phyloP scores from a whole-genome alignment of 164 flowering plant species.

The Vitis rupestris region DNA sequence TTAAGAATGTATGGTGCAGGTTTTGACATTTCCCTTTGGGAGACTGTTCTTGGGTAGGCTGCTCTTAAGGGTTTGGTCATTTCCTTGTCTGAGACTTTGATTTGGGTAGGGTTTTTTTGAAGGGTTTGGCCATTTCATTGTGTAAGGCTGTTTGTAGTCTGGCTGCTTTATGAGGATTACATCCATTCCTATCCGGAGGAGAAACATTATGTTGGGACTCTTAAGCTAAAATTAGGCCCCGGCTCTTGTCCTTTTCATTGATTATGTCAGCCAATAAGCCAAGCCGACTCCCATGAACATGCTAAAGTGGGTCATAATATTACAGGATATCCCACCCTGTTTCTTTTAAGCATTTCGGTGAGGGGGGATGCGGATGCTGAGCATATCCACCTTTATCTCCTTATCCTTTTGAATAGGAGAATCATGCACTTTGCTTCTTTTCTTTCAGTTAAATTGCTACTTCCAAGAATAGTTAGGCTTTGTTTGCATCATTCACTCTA shows the following conservation, averaged over 20 bases:
- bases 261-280: constrained; percentile 19
- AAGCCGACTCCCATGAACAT: background rate
- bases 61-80: too few relatives aligned
- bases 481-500: too few relatives aligned
- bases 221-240: background rate
- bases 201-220: background rate
- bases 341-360: background rate
- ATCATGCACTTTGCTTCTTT: constrained; percentile 18
- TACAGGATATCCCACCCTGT: background rate
- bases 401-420: constrained; percentile 16
- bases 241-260: constrained; percentile 10
- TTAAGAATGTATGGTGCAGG: too few relatives aligned
- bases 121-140: too few relatives aligned
- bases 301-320: constrained; percentile 1
- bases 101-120: too few relatives aligned
- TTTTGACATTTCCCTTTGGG: too few relatives aligned
- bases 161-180: too few relatives aligned
- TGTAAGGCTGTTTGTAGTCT: too few relatives aligned
- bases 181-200: too few relatives aligned
- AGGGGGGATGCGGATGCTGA: background rate
- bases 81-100: too few relatives aligned
- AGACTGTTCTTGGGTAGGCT: too few relatives aligned
- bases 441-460: constrained; percentile 1
- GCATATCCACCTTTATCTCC: constrained; percentile 22
- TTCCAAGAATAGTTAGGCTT: background rate